Conservation (phyloP, 208 protist species). For the Naegleria lovaniensis region DNA sequence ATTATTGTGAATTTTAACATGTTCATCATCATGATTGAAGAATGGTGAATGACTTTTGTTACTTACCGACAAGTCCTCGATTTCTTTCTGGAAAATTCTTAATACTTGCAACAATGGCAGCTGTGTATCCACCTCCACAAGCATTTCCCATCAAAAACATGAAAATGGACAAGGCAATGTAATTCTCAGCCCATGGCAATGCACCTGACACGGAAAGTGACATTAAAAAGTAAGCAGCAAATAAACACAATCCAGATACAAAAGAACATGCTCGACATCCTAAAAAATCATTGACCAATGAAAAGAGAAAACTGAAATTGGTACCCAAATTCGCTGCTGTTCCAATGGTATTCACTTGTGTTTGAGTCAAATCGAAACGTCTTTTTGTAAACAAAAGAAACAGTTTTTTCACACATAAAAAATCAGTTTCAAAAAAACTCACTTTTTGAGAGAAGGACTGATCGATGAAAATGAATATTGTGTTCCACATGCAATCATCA, state of each 20-base stretch:
- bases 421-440: too few relatives aligned
- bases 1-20: too few relatives aligned
- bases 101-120: not conserved
- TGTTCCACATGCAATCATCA: not conserved
- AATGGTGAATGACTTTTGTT: too few relatives aligned
- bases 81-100: conserved; percentile 10
- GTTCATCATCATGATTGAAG: too few relatives aligned
- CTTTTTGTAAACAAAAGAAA: not conserved
- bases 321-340: not conserved
- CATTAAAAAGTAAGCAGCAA: not conserved
- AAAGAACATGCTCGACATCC: not conserved
- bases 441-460: not conserved
- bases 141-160: conserved; percentile 6
- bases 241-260: not conserved
- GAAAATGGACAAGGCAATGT: not conserved
- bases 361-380: not conserved
- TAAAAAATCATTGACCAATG: not conserved
- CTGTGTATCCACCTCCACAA: not conserved
- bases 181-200: not conserved
- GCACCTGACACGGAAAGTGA: not conserved
- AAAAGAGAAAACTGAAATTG: not conserved
- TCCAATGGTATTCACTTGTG: not conserved
- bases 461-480: not conserved
- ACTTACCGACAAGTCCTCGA: conserved; percentile 2
- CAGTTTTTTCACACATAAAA: too few relatives aligned